Evolutionary conservation across 2,329 filamentous ascomycete genomes (phyloP).

Genomic region (Colletotrichum nymphaeae): DNA sequence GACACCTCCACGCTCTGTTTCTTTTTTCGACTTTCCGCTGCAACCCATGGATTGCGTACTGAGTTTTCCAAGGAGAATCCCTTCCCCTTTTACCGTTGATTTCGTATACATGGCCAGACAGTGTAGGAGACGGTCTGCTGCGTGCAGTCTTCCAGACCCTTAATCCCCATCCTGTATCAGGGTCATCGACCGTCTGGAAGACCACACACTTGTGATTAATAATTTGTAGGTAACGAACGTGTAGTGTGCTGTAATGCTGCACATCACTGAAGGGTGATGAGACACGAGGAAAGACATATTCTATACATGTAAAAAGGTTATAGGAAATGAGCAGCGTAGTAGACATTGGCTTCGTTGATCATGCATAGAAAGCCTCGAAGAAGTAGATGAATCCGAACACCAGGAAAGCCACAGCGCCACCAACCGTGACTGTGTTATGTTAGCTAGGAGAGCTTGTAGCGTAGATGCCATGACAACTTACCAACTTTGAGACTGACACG

Average conservation of each 20-base stretch:
- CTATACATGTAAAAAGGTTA: slow-evolving; percentile 20
- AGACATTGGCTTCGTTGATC: slow-evolving; percentile 29
- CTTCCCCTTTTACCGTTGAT: not conserved
- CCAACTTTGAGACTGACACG: slow-evolving; percentile 95
- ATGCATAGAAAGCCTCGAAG: slow-evolving; percentile 78
- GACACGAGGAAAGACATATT: slow-evolving; percentile 14
- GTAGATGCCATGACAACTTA: slow-evolving; percentile 65
- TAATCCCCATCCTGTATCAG: not conserved
- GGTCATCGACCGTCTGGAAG: not conserved
- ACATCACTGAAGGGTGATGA: not conserved
- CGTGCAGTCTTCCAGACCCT: slow-evolving; percentile 13
- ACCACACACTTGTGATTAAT: slow-evolving; percentile 14
- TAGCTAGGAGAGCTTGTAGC: slow-evolving; percentile 34
- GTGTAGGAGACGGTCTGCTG: slow-evolving; percentile 2
- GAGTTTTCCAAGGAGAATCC: not conserved
- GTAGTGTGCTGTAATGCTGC: not conserved
- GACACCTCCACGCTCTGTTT: not conserved
- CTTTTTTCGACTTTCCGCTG: slow-evolving; percentile 12
- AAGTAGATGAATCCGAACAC: slow-evolving; percentile 93
- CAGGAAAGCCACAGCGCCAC: slow-evolving; percentile 90
- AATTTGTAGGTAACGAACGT: slow-evolving; percentile 14
- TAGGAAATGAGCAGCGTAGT: not conserved
- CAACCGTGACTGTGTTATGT: slow-evolving; percentile 80
- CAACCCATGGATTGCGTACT: slow-evolving; percentile 8
- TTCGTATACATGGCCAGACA: slow-evolving; percentile 19